phyloP scores from a whole-genome alignment of 805 yeast genomes.

The Komagataella kurtzmanii region DNA sequence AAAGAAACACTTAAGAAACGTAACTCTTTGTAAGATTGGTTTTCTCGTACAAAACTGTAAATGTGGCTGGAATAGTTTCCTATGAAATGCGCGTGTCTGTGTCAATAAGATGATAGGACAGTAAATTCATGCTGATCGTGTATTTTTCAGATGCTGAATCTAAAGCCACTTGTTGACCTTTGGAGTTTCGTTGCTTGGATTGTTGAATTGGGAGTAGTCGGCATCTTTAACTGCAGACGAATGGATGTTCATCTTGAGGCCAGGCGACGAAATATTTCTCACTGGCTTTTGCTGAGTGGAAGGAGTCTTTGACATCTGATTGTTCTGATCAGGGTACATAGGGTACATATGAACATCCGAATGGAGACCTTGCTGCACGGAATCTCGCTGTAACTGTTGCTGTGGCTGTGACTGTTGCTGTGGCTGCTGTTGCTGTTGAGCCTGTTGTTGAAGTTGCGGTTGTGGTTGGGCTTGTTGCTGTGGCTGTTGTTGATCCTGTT shows the following conservation, averaged over 20 bases:
- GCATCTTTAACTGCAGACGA: neutral
- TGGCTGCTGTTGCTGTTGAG: conserved; percentile 2
- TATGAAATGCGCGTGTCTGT: neutral
- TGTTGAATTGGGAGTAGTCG: neutral
- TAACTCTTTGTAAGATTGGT: neutral
- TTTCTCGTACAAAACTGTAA: neutral
- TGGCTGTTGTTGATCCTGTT: conserved; percentile 14
- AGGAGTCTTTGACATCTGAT: neutral
- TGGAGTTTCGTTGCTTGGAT: neutral
- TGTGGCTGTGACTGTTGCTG: conserved; percentile 3
- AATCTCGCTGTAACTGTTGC: neutral
- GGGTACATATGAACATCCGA: neutral
- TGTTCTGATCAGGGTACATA: neutral
- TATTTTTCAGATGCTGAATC: neutral
- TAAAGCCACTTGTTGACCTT: neutral
- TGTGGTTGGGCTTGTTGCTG: conserved; percentile 5
- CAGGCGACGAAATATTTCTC: neutral
- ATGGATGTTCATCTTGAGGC: neutral
- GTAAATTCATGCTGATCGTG: neutral
- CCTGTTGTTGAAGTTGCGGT: conserved; percentile 1
- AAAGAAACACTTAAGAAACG: neutral
- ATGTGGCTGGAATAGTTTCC: neutral
- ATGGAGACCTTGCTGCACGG: neutral
- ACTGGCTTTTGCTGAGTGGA: neutral
- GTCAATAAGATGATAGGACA: neutral